Percentiles rank a stretch among this genome's conserved stretches.
Conservation (phyloP, 805 yeast genomes). For the Spathaspora passalidarum region DNA sequence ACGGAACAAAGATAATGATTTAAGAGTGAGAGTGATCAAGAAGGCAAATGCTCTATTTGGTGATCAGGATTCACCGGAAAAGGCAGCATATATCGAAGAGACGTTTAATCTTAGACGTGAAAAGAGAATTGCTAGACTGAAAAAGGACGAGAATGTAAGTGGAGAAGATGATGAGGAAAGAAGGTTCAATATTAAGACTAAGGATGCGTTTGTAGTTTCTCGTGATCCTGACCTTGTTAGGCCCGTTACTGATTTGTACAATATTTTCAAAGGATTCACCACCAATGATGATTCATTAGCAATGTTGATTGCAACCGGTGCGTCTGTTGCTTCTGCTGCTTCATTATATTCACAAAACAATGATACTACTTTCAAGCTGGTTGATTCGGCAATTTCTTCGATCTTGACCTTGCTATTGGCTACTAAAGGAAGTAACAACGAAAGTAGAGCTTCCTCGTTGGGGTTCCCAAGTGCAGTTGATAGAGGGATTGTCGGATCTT, state of each 20-base stretch:
- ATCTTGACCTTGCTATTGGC: conserved; percentile 1
- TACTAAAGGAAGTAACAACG: neutral
- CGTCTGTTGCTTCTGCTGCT: conserved; percentile 36
- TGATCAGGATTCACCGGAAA: conserved; percentile 48
- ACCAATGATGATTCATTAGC: conserved; percentile 29
- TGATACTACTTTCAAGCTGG: conserved; percentile 2
- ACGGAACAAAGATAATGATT: conserved; percentile 83
- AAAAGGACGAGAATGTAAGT: conserved; percentile 21
- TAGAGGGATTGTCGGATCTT: conserved; percentile 5
- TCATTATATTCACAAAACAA: conserved; percentile 25
- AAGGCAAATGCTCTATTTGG: conserved; percentile 72
- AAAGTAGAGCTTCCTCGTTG: neutral
- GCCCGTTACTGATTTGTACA: conserved; percentile 32
- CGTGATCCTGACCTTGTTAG: conserved; percentile 23
- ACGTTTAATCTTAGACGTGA: conserved; percentile 68
- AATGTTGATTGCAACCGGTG: conserved; percentile 33
- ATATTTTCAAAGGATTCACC: conserved; percentile 28
- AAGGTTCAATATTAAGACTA: neutral
- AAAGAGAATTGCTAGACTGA: conserved; percentile 51
- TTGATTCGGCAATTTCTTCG: neutral
- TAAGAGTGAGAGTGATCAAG: conserved; percentile 71
- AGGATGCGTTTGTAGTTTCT: neutral
- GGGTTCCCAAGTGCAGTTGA: neutral
- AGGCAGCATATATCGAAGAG: conserved; percentile 64
- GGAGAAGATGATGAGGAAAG: neutral